A percentile compares a stretch with the other conserved stretches of the same genome.
Conservation (phyloP, 768 basidiomycete genomes). For the Russula ochroleuca region DNA sequence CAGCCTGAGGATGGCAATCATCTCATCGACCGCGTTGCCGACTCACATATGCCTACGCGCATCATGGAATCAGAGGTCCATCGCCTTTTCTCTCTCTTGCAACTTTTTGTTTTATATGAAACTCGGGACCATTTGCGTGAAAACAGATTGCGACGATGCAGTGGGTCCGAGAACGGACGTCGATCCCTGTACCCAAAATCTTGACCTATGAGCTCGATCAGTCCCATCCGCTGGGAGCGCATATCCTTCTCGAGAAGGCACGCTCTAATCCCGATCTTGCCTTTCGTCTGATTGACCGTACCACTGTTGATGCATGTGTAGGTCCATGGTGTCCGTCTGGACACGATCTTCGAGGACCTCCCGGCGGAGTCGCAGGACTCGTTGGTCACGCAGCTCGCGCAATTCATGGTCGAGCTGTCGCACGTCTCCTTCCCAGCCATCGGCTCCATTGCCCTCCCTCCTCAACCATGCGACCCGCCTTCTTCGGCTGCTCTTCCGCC, state of each 20-base stretch:
- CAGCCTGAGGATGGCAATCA: constrained; percentile 27
- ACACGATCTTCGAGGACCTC: constrained; percentile 32
- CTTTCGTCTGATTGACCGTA: not conserved
- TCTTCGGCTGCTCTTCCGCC: constrained; percentile 5
- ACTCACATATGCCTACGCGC: constrained; percentile 21
- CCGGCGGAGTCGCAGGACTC: constrained; percentile 29
- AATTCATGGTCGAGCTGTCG: constrained; percentile 34
- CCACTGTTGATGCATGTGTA: constrained; percentile 8
- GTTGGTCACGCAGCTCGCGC: constrained; percentile 32
- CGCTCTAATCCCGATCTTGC: not conserved
- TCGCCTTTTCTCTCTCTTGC: no score
- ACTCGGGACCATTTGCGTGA: not conserved
- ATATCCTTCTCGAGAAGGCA: constrained; percentile 33
- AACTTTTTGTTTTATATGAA: not conserved
- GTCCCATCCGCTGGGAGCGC: constrained; percentile 27
- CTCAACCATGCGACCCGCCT: not conserved
- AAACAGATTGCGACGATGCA: constrained; percentile 34
- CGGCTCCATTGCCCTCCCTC: constrained; percentile 31
- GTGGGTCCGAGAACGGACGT: constrained; percentile 31
- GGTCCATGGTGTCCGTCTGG: constrained; percentile 32
- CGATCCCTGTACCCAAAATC: constrained; percentile 32
- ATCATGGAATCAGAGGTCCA: constrained; percentile 30
- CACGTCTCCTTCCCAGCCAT: constrained; percentile 31
- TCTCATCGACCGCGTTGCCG: constrained; percentile 28
- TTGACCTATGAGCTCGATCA: constrained; percentile 25